phyloP scores from a whole-genome alignment of 768 basidiomycete species.

The Macrolepiota albuminosa region DNA sequence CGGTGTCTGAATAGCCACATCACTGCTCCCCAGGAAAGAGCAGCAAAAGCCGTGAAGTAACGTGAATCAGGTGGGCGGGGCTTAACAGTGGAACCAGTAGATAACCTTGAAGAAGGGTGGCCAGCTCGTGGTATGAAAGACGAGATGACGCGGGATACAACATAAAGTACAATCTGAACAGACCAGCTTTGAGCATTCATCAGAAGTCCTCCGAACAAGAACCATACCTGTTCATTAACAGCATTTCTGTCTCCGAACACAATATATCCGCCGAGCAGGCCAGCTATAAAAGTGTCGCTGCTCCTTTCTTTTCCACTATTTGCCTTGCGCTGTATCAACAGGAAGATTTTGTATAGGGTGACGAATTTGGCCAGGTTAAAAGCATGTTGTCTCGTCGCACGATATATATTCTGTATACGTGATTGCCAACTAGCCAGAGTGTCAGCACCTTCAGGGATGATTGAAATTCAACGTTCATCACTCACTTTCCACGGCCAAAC shows the following conservation, averaged over 20 bases:
- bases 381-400: conserved; percentile 87
- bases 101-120: conserved; percentile 39
- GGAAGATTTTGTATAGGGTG: conserved; percentile 81
- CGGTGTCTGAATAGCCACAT: conserved; percentile 94
- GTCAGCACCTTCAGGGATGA: conserved; percentile 11
- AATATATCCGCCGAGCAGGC: conserved; percentile 86
- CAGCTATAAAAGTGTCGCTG: conserved; percentile 88
- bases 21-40: conserved; percentile 89
- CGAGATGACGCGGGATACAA: conserved; percentile 87
- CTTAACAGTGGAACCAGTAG: conserved; percentile 40
- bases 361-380: conserved; percentile 93
- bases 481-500: conserved; percentile 89
- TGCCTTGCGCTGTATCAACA: conserved; percentile 76
- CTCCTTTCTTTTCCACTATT: conserved; percentile 81
- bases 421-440: conserved; percentile 54
- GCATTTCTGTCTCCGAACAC: conserved; percentile 85
- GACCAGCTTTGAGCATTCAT: conserved; percentile 3
- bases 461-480: conserved; percentile 22
- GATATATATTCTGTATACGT: conserved; percentile 65
- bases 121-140: conserved; percentile 83
- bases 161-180: conserved; percentile 89
- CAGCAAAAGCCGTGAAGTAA: conserved; percentile 85
- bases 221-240: conserved; percentile 83
- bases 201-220: not conserved
- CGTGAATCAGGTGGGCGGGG: conserved; percentile 81